phyloP scores from a whole-genome alignment of 805 yeast species.

The Pichia kluyveri region DNA sequence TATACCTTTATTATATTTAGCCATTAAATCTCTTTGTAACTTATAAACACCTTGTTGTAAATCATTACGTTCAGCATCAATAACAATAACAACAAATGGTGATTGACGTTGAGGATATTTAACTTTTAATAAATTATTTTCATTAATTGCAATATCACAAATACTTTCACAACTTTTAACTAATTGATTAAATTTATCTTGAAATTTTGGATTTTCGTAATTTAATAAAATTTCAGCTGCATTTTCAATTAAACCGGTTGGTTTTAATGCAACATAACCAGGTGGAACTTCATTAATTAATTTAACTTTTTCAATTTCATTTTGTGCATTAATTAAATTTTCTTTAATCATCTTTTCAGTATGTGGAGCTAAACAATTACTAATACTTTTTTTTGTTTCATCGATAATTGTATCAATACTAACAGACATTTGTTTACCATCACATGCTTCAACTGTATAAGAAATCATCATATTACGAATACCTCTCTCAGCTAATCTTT shows the following conservation, averaged over 20 bases:
- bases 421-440: conserved; percentile 50
- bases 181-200: conserved; percentile 44
- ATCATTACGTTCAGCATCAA: conserved; percentile 88
- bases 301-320: conserved; percentile 9
- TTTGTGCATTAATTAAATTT: conserved; percentile 21
- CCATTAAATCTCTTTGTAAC: conserved; percentile 73
- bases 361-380: conserved; percentile 61
- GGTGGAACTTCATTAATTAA: conserved; percentile 65
- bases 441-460: conserved; percentile 86
- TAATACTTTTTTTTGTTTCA: conserved; percentile 60
- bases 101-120: conserved; percentile 55
- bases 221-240: conserved; percentile 67
- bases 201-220: conserved; percentile 44
- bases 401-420: conserved; percentile 47
- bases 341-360: conserved; percentile 48
- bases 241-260: conserved; percentile 76
- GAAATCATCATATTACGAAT: conserved; percentile 94
- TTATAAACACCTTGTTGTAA: conserved; percentile 89
- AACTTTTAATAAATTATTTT: conserved; percentile 40
- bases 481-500: conserved; percentile 57
- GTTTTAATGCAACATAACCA: conserved; percentile 88
- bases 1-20: conserved; percentile 57
- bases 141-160: conserved; percentile 44
- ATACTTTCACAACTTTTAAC: conserved; percentile 58
- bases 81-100: conserved; percentile 67